Evolutionary conservation across 495 filamentous ascomycete species (phyloP).

Genomic region (Aspergillus nanangensis): DNA sequence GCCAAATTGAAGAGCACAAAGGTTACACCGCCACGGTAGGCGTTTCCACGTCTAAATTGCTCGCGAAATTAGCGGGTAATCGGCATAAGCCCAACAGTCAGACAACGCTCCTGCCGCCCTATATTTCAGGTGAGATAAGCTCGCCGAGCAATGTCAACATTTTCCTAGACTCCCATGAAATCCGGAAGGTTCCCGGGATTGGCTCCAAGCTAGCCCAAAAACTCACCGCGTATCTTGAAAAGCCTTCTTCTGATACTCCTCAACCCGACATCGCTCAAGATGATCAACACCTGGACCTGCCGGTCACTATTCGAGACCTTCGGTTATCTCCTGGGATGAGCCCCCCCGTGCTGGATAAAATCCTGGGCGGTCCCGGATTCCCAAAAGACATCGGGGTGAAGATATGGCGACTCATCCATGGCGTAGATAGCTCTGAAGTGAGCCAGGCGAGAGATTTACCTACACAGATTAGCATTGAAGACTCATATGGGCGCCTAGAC

Average conservation of each 20-base stretch:
- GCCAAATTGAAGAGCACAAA: slow-evolving; percentile 66
- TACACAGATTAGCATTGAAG: slow-evolving; percentile 90
- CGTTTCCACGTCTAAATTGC: slow-evolving; percentile 76
- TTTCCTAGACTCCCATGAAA: slow-evolving; percentile 73
- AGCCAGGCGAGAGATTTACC: slow-evolving; percentile 67
- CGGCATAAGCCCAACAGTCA: slow-evolving; percentile 82
- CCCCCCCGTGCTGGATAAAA: slow-evolving; percentile 52
- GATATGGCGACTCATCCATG: slow-evolving; percentile 79
- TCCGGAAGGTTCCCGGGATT: slow-evolving; percentile 83
- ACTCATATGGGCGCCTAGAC: slow-evolving; percentile 72
- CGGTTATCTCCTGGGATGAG: slow-evolving; percentile 57
- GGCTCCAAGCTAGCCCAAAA: slow-evolving; percentile 72
- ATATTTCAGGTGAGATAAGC: slow-evolving; percentile 20
- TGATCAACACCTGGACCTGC: too few species aligned
- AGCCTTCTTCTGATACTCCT: neutral
- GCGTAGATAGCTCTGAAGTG: slow-evolving; percentile 58
- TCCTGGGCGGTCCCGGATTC: slow-evolving; percentile 65
- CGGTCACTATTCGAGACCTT: slow-evolving; percentile 65
- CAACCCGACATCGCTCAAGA: slow-evolving; percentile 35
- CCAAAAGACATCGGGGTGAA: slow-evolving; percentile 64
- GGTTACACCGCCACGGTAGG: slow-evolving; percentile 87
- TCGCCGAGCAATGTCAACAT: slow-evolving; percentile 46
- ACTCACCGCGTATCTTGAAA: slow-evolving; percentile 54
- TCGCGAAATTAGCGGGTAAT: slow-evolving; percentile 81
- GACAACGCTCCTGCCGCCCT: slow-evolving; percentile 72